A percentile compares a stretch with the other conserved stretches of the same genome.
Conservation (phyloP, 805 yeast genomes). For the Candida coquimbonensis region DNA sequence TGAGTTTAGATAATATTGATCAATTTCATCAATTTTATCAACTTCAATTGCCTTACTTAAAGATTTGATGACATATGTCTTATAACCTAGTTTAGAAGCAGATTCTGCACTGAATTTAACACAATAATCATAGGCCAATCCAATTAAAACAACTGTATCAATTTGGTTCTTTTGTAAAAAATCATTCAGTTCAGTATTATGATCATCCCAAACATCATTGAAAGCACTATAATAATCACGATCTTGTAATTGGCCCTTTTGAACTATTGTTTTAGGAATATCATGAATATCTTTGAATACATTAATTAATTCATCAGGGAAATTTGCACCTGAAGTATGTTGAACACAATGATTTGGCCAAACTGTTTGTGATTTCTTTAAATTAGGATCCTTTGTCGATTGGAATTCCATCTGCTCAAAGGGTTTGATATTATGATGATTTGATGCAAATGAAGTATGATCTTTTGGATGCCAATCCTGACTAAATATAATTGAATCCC, state of each 20-base stretch:
- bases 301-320: slow-evolving; percentile 44
- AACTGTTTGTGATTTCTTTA: slow-evolving; percentile 37
- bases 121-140: slow-evolving; percentile 83
- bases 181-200: slow-evolving; percentile 57
- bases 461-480: slow-evolving; percentile 84
- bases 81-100: slow-evolving; percentile 52
- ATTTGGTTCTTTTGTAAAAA: slow-evolving; percentile 41
- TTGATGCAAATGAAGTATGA: slow-evolving; percentile 79
- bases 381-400: slow-evolving; percentile 38
- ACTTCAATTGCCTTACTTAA: slow-evolving; percentile 52
- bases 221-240: slow-evolving; percentile 88
- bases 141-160: slow-evolving; percentile 63
- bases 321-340: slow-evolving; percentile 54
- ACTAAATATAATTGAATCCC: slow-evolving; percentile 65
- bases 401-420: slow-evolving; percentile 41
- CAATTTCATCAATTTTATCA: slow-evolving; percentile 31
- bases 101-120: slow-evolving; percentile 75
- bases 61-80: slow-evolving; percentile 52
- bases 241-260: slow-evolving; percentile 66
- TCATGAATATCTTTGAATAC: slow-evolving; percentile 25
- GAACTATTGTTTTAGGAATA: slow-evolving; percentile 39
- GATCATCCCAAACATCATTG: slow-evolving; percentile 67
- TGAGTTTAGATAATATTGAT: slow-evolving; percentile 24
- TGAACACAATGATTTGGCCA: slow-evolving; percentile 96
- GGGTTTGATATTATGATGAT: slow-evolving; percentile 43